These are phyloP conservation scores for Piper longum DNA, from an alignment of 164 flowering plant genomes.

Conservation along the genomic window DNA sequence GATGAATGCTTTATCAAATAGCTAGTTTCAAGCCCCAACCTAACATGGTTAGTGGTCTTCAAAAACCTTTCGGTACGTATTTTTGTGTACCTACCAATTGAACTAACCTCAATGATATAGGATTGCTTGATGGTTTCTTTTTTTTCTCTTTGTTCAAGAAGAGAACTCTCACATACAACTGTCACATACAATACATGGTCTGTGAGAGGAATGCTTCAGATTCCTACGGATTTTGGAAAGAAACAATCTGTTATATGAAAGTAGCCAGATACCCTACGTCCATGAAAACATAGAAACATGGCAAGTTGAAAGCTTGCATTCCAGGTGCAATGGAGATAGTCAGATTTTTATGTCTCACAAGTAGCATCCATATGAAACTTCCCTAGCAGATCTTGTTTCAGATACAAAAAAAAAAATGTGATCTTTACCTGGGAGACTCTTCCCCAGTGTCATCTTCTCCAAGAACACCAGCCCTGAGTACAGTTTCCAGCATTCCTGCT, in stretches of 20 bases:
- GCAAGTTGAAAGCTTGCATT: neutral
- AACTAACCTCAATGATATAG: slow-evolving; percentile 30
- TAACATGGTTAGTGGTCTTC: neutral
- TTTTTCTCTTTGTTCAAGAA: slow-evolving; percentile 74
- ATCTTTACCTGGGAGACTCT: slow-evolving; percentile 77
- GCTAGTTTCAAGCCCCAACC: neutral
- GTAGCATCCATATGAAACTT: neutral
- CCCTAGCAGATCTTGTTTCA: neutral
- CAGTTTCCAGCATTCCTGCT: slow-evolving; percentile 88
- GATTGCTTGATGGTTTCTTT: slow-evolving; percentile 22
- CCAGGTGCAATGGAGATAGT: neutral
- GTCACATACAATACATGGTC: slow-evolving; percentile 85
- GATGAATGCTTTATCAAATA: too few species aligned
- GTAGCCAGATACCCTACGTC: neutral
- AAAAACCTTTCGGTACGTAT: neutral
- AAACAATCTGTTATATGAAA: too few species aligned
- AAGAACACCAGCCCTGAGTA: slow-evolving; percentile 75
- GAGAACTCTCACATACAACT: slow-evolving; percentile 81
- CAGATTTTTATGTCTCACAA: neutral
- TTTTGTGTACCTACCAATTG: too few species aligned
- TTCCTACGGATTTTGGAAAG: slow-evolving; percentile 31
- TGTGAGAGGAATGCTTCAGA: slow-evolving; percentile 77
- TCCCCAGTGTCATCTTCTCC: slow-evolving; percentile 97
- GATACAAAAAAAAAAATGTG: neutral
- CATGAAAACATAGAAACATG: neutral